These are phyloP conservation scores for Alternaria ethzedia DNA, from an alignment of 2,329 filamentous ascomycete genomes.

Conservation along the genomic window DNA sequence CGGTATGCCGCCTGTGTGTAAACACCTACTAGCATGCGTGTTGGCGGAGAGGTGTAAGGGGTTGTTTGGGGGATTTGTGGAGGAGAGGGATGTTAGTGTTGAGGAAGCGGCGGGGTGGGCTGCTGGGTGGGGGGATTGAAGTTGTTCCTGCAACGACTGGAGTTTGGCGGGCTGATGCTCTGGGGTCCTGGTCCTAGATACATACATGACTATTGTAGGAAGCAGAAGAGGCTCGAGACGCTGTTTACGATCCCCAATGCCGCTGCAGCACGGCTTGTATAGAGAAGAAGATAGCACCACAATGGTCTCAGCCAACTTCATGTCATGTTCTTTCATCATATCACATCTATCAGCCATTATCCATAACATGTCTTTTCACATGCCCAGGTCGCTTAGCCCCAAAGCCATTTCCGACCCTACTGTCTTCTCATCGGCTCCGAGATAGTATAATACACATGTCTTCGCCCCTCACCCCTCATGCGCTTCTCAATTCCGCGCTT, in stretches of 20 bases:
- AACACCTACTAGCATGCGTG: constrained; percentile 86
- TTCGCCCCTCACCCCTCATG: constrained; percentile 9
- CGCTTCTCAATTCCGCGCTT: constrained; percentile 47
- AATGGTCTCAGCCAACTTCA: background rate
- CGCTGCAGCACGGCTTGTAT: constrained; percentile 25
- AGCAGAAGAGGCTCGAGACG: background rate
- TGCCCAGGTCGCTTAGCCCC: background rate
- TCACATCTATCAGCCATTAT: constrained; percentile 36
- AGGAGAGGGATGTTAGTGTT: constrained; percentile 60
- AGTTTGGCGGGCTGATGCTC: no score
- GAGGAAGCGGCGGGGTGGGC: constrained; percentile 78
- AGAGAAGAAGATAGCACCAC: background rate
- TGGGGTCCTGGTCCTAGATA: rapidly evolving
- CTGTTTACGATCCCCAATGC: constrained; percentile 28
- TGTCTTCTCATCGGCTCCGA: background rate
- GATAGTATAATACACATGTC: constrained; percentile 33
- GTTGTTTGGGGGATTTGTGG: constrained; percentile 64
- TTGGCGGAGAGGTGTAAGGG: constrained; percentile 70
- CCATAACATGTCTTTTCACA: constrained; percentile 11
- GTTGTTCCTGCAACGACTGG: no score
- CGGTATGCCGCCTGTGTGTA: constrained; percentile 70
- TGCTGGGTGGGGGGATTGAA: constrained; percentile 45
- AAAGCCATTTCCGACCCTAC: background rate
- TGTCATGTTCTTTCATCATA: constrained; percentile 20
- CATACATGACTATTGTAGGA: background rate